Conservation (phyloP, 352 stramenopile genomes). For the Vaucheria bursata region DNA sequence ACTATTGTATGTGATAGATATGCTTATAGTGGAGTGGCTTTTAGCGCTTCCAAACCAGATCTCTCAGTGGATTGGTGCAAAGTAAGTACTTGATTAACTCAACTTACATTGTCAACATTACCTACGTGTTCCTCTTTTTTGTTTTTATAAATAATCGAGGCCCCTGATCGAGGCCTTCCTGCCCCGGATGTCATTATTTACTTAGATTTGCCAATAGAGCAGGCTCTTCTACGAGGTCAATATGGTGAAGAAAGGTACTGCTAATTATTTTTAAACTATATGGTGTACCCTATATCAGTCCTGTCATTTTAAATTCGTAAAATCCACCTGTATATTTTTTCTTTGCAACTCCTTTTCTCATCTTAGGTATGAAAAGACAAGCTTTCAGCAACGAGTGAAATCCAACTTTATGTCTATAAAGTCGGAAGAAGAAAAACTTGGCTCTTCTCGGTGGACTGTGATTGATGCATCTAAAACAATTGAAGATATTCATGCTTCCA, state of each 20-base stretch:
- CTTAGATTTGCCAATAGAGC: slow-evolving; percentile 83
- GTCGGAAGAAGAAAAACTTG: slow-evolving; percentile 21
- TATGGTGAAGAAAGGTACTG: slow-evolving; percentile 24
- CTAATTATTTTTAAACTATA: background rate
- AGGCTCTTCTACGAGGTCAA: slow-evolving; percentile 33
- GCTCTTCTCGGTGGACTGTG: background rate
- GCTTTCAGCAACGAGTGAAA: slow-evolving; percentile 25
- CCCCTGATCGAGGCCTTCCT: slow-evolving; percentile 88
- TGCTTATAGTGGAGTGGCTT: slow-evolving; percentile 94
- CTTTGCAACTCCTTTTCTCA: background rate
- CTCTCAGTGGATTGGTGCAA: slow-evolving; percentile 94
- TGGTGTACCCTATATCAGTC: background rate
- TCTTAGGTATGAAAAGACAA: slow-evolving; percentile 29
- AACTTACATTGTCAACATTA: background rate
- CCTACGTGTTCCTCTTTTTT: background rate
- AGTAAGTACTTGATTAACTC: slow-evolving; percentile 17
- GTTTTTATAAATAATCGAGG: slow-evolving; percentile 4
- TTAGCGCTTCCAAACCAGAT: slow-evolving; percentile 85
- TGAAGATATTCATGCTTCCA: background rate
- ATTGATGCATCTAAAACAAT: background rate
- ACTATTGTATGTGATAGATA: slow-evolving; percentile 95
- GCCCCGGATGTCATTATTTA: slow-evolving; percentile 94
- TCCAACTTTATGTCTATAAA: slow-evolving; percentile 27
- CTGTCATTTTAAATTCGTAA: background rate
- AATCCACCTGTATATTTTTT: background rate